phyloP scores from a whole-genome alignment of 2,329 filamentous ascomycete species.

The Microthyrium microscopicum region DNA sequence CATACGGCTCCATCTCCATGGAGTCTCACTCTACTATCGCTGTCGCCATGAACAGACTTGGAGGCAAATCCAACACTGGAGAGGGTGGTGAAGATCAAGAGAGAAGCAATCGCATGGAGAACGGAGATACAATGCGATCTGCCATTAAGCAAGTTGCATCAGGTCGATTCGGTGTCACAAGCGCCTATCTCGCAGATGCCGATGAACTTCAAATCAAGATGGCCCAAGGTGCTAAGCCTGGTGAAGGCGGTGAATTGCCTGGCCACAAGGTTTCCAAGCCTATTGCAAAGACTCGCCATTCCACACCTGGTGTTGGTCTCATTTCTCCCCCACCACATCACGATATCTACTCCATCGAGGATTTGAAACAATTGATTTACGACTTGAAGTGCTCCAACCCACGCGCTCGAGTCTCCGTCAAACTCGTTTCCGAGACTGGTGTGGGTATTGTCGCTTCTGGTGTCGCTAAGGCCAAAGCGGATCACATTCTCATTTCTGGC shows the following conservation, averaged over 20 bases:
- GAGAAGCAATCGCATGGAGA: conserved; percentile 69
- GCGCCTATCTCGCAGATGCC: conserved; percentile 82
- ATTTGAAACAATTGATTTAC: conserved; percentile 94
- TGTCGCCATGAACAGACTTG: conserved; percentile 90
- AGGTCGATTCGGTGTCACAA: conserved; percentile 89
- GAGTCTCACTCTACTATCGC: conserved; percentile 92
- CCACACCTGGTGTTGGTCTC: conserved; percentile 85
- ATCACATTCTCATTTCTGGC: conserved; percentile 91
- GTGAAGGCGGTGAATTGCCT: conserved; percentile 91
- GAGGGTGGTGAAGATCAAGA: conserved; percentile 94
- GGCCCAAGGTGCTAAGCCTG: conserved; percentile 95
- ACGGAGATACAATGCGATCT: conserved; percentile 92
- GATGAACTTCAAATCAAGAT: conserved; percentile 99
- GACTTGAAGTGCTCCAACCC: conserved; percentile 95
- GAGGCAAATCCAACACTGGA: conserved; percentile 93
- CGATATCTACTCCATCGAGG: conserved; percentile 97
- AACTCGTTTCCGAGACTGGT: conserved; percentile 93
- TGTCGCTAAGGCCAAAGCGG: conserved; percentile 93
- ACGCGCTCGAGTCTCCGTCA: conserved; percentile 81
- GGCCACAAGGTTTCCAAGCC: conserved; percentile 92
- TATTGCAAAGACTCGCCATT: conserved; percentile 88
- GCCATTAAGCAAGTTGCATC: conserved; percentile 97
- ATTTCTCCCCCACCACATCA: conserved; percentile 94
- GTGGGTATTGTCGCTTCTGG: conserved; percentile 95
- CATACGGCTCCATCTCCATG: conserved; percentile 96